Evolutionary conservation across 108 stramenopile genomes (phyloP).

Genomic region (Cyclotella distinguenda): DNA sequence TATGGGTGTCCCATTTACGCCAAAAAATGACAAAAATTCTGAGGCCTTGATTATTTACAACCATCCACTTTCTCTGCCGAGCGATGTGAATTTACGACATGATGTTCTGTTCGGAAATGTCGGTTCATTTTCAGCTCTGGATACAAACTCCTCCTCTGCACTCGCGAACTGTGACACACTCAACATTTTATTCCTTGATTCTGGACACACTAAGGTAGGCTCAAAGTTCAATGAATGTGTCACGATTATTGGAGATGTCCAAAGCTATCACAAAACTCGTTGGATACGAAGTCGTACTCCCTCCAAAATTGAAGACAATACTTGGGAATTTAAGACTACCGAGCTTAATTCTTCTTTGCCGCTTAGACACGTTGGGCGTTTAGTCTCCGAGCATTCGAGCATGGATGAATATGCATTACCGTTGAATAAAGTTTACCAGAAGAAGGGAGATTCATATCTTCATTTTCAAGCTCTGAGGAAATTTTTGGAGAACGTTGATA

Average conservation of each 20-base stretch:
- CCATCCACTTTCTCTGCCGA: too few relatives aligned
- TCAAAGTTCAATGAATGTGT: conserved; percentile 3
- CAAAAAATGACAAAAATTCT: too few relatives aligned
- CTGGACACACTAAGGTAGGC: background rate
- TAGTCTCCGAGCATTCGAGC: conserved; percentile 11
- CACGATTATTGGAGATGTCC: conserved; percentile 15
- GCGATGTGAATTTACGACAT: too few relatives aligned
- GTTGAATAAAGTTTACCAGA: conserved; percentile 28
- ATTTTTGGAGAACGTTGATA: conserved; percentile 44
- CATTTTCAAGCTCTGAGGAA: conserved; percentile 33
- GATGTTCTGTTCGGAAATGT: too few relatives aligned
- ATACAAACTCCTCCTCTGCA: conserved; percentile 15
- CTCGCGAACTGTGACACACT: conserved; percentile 40
- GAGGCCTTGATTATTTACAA: too few relatives aligned
- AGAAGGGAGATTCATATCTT: conserved; percentile 3
- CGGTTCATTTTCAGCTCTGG: too few relatives aligned
- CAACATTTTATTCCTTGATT: conserved; percentile 34
- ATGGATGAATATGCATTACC: conserved; percentile 24
- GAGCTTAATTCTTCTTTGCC: conserved; percentile 5
- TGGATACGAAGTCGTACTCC: conserved; percentile 16
- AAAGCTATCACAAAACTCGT: conserved; percentile 42
- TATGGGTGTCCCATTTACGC: too few relatives aligned
- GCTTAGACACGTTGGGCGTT: conserved; percentile 27
- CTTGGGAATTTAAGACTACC: background rate
- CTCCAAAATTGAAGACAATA: conserved; percentile 1